Evolutionary conservation across 352 stramenopile genomes (phyloP), one percentile per base, ranked within the genome.

Genomic region (Globisporangium paroecandrum): DNA sequence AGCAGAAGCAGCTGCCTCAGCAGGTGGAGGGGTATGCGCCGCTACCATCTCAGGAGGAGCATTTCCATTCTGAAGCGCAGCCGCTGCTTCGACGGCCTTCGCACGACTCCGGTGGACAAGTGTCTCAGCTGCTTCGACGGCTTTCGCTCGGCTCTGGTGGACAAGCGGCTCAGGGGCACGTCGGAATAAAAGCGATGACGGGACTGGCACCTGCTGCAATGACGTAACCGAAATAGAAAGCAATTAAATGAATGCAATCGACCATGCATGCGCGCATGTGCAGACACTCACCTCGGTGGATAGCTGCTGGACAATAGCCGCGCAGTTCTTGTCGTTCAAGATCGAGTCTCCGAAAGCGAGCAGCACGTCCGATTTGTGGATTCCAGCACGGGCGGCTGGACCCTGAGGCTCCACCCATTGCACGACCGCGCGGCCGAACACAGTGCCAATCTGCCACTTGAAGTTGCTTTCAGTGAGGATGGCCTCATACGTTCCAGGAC

Each of bases 281-380:
- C 56, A 25, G 25, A 32, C 22, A 68, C 73, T 41, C 59, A 95
- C 87, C 82, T 93, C 81, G 29, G 87, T 87, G 7, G 80, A 91
- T 25, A 95, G 70, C 58, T 91, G 81, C 54, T 91, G 81, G n/a
- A 93, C 82, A 46, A 94, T 84, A 15, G 82, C 79, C 36, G 72
- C 70, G 69, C 86, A 93, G 68, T 94, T 95, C 54, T 89, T 75
- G 60, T 93, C 83, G 29, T 81, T 94, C 36, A 96, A 61, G 22
- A 93, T 70, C 1, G 81, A 85, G 66, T 90, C 85, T 0, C 84
- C 72, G 70, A 94, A 91, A 34, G 77, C 83, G 15, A 96, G 74
- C 43, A 96, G 70, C 51, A 96, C 88, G 32, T 96, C 88, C 4
- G 88, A 87, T 72, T 96, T 96, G 67, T 92, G 86, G 58, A 96